Percentiles rank a stretch among this genome's conserved stretches.
These are phyloP conservation scores for Syzygium grande DNA, from an alignment of 345 rosid species.

Conservation along the genomic window DNA sequence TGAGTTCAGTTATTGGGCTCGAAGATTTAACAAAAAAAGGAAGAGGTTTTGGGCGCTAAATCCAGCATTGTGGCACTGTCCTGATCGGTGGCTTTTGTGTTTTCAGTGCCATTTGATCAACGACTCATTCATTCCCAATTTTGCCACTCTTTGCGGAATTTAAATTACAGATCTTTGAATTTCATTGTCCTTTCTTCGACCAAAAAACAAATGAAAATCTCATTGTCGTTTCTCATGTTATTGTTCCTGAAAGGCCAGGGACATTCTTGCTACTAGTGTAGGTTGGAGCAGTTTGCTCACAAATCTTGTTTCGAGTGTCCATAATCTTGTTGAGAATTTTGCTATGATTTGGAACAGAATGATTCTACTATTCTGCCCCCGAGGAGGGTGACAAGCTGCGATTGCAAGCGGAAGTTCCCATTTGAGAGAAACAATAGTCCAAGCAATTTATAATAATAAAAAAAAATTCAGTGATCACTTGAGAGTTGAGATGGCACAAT, in stretches of 20 bases:
- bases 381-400: background rate
- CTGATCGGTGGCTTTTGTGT: slow-evolving; percentile 30
- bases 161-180: background rate
- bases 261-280: background rate
- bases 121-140: slow-evolving; percentile 36
- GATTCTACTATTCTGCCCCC: background rate
- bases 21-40: background rate
- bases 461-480: background rate
- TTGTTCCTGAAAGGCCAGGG: background rate
- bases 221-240: too few relatives aligned
- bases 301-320: background rate
- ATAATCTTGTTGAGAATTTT: background rate
- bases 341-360: background rate
- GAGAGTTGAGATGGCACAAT: too few relatives aligned
- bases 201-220: too few relatives aligned
- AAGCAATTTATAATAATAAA: background rate
- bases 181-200: background rate
- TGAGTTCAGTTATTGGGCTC: background rate
- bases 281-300: background rate
- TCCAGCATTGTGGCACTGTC: slow-evolving; percentile 39
- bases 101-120: slow-evolving; percentile 44
- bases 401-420: background rate
- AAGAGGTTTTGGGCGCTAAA: slow-evolving; percentile 69
- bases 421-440: background rate
- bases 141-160: background rate